Evolutionary conservation across 345 rosid species (phyloP).

Genomic region (Populus ilicifolia): DNA sequence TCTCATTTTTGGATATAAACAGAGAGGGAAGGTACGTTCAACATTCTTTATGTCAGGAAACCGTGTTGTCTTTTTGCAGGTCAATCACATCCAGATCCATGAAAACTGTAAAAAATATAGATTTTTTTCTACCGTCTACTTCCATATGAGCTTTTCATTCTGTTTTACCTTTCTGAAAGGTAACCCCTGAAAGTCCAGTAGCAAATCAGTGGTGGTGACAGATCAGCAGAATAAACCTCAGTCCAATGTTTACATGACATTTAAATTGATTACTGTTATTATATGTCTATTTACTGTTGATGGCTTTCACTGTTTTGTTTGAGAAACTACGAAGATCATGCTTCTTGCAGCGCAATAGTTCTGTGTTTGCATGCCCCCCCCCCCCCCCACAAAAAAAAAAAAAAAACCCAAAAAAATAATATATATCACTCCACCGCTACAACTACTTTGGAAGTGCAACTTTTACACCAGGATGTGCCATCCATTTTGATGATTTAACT

Average conservation of each 20-base stretch:
- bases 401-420: neutral
- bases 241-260: neutral
- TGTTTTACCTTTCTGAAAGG: neutral
- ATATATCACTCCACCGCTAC: neutral
- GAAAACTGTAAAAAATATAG: neutral
- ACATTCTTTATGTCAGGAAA: neutral
- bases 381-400: too few species aligned
- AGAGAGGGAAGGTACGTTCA: constrained; percentile 85
- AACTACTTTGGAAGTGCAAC: neutral
- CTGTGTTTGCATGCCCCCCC: neutral
- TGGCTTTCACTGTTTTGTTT: neutral
- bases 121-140: neutral
- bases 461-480: neutral
- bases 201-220: neutral
- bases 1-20: constrained; percentile 95
- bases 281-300: neutral
- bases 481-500: neutral
- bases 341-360: too few species aligned
- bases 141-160: neutral
- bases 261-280: neutral
- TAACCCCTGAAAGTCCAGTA: neutral
- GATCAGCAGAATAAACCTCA: neutral
- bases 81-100: neutral
- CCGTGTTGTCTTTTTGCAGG: neutral
- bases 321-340: neutral